A percentile compares a stretch with the other conserved stretches of the same genome.
Evolutionary conservation across 257 asterid species (phyloP).

Genomic region (Solanum rostratum): DNA sequence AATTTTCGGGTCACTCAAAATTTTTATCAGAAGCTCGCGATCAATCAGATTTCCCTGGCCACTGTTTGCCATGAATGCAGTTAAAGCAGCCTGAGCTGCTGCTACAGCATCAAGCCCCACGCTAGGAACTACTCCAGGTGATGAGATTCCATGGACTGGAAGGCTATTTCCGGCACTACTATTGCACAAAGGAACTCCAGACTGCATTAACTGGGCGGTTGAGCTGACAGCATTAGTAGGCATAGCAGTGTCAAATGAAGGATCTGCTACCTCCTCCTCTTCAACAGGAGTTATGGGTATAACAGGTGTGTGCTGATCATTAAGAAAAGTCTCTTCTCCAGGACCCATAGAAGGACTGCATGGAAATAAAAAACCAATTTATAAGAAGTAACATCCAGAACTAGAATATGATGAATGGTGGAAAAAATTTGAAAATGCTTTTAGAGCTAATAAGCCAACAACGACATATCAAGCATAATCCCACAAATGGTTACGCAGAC

Average conservation of each 20-base stretch:
- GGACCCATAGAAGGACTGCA: slow-evolving; percentile 47
- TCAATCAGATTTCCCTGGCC: slow-evolving; percentile 52
- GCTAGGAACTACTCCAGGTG: slow-evolving; percentile 6
- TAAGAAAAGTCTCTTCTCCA: slow-evolving; percentile 18
- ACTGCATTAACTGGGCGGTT: slow-evolving; percentile 15
- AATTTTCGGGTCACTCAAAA: slow-evolving; percentile 63
- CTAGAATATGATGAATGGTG: background rate
- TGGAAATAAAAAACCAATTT: background rate
- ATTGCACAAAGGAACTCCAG: slow-evolving; percentile 20
- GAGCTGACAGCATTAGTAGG: slow-evolving; percentile 8
- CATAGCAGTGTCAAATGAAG: slow-evolving; percentile 8
- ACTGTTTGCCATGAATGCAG: slow-evolving; percentile 21
- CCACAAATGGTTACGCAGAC: too few species aligned
- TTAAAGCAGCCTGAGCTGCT: slow-evolving; percentile 53
- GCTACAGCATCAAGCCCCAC: slow-evolving; percentile 40
- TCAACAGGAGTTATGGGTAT: slow-evolving; percentile 81
- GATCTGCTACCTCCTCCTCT: slow-evolving; percentile 63
- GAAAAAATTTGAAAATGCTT: background rate
- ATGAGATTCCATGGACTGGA: slow-evolving; percentile 2
- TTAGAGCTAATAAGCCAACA: background rate
- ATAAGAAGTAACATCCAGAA: background rate
- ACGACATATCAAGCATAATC: background rate
- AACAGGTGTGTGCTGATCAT: slow-evolving; percentile 27
- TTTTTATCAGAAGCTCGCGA: slow-evolving; percentile 47
- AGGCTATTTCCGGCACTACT: slow-evolving; percentile 3